Evolutionary conservation across 805 yeast species (phyloP), one percentile per base, ranked within the genome.

Genomic region (Wickerhamiella vanderwaltii): DNA sequence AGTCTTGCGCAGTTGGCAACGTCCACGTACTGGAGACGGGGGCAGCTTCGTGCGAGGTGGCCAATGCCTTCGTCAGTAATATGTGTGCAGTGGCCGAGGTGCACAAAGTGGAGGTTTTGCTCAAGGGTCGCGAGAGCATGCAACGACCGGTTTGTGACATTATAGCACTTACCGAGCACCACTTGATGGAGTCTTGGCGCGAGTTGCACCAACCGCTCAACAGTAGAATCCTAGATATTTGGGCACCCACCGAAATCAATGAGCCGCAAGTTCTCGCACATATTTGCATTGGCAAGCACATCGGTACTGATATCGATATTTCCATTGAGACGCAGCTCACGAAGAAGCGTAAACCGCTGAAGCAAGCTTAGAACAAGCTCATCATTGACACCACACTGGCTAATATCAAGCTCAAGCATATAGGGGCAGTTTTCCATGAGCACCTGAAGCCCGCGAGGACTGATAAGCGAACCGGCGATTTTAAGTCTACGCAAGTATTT

Each of bases 1-100:
- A 88, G 68, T 58, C 84, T 93, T 1, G 79, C 68, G 58, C 98
- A 88, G 60, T 96, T 87, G 12, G 97, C 97, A 46, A 91, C 72
- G 62, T 88, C 98, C 48, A 88, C 84, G 59, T 87, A 88, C 53
- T 84, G 93, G 44, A 88, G 75, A 45, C 95, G 68, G 44, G 80
- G 81, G 55, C 97, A 91, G 35, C 72, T 69, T 48, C 79, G 71
- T 9, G 84, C 82, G 46, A 88, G 66, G 9, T 72, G 68, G 22
- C 74, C 71, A 13, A 91, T 91, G 16, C 96, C 96, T 47, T 68
- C 72, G 62, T 88, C 97, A 1, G 96, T 88, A 44, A 88, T 81
- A 54, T 80, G 75, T 35, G 77, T 72, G 64, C 98, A 91, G 63
- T 88, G 97, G 13, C 97, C 97, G 46, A 88, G 69, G 63, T 91